phyloP scores from a whole-genome alignment of 2,329 filamentous ascomycete species.

The Sporothrix globosa region DNA sequence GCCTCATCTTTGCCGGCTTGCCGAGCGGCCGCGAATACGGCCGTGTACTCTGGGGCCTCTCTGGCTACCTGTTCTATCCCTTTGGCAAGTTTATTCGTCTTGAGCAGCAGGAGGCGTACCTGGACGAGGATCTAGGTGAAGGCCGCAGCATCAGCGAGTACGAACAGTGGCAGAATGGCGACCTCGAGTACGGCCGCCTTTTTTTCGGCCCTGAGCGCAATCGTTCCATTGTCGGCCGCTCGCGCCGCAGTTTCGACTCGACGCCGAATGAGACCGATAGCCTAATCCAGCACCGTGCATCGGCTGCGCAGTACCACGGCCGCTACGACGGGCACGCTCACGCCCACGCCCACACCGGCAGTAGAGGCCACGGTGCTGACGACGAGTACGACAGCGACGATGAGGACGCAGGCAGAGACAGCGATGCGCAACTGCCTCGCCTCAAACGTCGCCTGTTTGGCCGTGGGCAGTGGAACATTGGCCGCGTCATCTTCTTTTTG shows the following conservation, averaged over 20 bases:
- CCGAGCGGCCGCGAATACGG: constrained; percentile 86
- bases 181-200: constrained; percentile 90
- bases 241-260: constrained; percentile 87
- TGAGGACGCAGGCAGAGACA: background rate
- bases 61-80: constrained; percentile 88
- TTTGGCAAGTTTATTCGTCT: constrained; percentile 96
- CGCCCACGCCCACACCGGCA: no score
- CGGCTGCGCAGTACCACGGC: constrained; percentile 3
- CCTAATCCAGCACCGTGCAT: constrained; percentile 67
- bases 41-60: constrained; percentile 78
- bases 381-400: constrained; percentile 27
- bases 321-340: constrained; percentile 4
- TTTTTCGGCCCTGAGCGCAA: constrained; percentile 87
- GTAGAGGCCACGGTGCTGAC: constrained; percentile 13
- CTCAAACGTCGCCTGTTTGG: constrained; percentile 89
- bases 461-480: constrained; percentile 92
- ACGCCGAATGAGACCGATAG: constrained; percentile 83
- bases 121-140: constrained; percentile 92
- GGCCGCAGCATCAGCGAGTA: constrained; percentile 98
- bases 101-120: constrained; percentile 90
- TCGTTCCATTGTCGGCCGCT: constrained; percentile 81
- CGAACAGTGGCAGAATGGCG: constrained; percentile 97
- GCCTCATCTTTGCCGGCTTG: constrained; percentile 76
- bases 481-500: constrained; percentile 91
- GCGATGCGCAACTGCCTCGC: constrained; percentile 44